phyloP scores from a whole-genome alignment of 352 stramenopile species.

The Pythium plurisporium region DNA sequence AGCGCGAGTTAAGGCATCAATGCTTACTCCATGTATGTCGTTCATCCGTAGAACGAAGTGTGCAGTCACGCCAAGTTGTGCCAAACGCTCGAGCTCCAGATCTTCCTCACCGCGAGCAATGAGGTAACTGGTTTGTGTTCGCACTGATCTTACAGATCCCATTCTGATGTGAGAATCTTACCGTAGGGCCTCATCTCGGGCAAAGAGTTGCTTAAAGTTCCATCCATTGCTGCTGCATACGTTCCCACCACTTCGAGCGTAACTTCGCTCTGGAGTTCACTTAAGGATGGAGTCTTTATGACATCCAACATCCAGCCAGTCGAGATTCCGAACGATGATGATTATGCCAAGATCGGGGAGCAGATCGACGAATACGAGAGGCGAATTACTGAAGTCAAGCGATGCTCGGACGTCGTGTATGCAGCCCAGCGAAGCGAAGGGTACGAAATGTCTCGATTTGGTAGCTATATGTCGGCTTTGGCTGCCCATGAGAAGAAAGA shows the following conservation, averaged over 20 bases:
- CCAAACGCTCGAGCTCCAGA: constrained; percentile 77
- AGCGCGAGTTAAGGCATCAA: too few relatives aligned
- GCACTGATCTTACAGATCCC: too few relatives aligned
- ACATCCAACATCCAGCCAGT: constrained; percentile 76
- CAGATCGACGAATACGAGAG: constrained; percentile 85
- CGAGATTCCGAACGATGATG: constrained; percentile 84
- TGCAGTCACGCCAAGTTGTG: constrained; percentile 80
- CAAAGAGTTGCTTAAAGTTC: constrained; percentile 78
- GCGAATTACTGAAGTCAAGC: constrained; percentile 74
- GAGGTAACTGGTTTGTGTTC: constrained; percentile 38
- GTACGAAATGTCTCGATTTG: constrained; percentile 85
- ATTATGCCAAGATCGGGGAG: constrained; percentile 83
- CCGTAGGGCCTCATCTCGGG: constrained; percentile 69
- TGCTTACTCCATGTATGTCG: too few relatives aligned
- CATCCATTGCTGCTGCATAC: constrained; percentile 65
- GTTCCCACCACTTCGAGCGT: constrained; percentile 72
- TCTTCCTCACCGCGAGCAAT: constrained; percentile 74
- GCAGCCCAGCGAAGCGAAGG: constrained; percentile 71
- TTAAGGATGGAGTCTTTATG: constrained; percentile 78
- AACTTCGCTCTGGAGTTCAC: constrained; percentile 75
- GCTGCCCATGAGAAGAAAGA: constrained; percentile 74
- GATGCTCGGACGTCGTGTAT: constrained; percentile 81
- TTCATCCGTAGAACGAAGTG: constrained; percentile 68
- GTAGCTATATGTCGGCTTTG: constrained; percentile 74
- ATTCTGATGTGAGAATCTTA: too few relatives aligned